phyloP scores from a whole-genome alignment of 768 basidiomycete genomes.

The Myochromella boudieri region DNA sequence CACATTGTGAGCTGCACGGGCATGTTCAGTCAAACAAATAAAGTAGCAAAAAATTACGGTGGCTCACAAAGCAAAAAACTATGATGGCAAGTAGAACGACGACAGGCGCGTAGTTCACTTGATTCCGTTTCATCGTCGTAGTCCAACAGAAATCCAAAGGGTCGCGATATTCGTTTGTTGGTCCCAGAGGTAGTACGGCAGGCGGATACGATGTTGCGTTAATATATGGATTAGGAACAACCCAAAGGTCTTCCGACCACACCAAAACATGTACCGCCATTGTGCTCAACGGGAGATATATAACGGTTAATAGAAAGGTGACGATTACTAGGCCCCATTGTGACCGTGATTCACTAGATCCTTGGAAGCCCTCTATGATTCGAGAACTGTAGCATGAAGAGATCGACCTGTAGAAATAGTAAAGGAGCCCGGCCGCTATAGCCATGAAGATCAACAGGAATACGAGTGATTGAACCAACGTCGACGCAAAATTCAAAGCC shows the following conservation, averaged over 20 bases:
- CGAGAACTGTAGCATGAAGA: constrained; percentile 47
- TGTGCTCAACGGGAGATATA: constrained; percentile 78
- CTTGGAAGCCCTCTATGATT: constrained; percentile 55
- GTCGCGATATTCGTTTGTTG: constrained; percentile 53
- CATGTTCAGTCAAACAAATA: neutral
- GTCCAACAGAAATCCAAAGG: constrained; percentile 78
- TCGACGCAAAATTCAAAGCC: constrained; percentile 70
- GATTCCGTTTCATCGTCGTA: constrained; percentile 70
- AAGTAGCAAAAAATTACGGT: neutral
- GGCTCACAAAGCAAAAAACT: constrained; percentile 51
- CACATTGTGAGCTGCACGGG: constrained; percentile 57
- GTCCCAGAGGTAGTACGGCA: constrained; percentile 50
- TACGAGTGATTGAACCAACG: constrained; percentile 56
- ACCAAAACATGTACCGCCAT: constrained; percentile 75
- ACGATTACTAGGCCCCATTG: constrained; percentile 58
- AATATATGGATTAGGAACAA: constrained; percentile 64
- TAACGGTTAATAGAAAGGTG: constrained; percentile 63
- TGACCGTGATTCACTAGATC: constrained; percentile 35
- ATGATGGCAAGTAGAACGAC: constrained; percentile 57
- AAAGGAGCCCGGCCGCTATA: constrained; percentile 53
- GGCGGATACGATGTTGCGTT: constrained; percentile 56
- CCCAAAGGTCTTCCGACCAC: constrained; percentile 79
- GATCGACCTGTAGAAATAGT: constrained; percentile 55
- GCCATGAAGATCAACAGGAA: constrained; percentile 60
- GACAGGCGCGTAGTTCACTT: constrained; percentile 67